Base-by-base conservation (phyloP, 768 basidiomycete genomes). In the Boletellus sp. region DNA sequence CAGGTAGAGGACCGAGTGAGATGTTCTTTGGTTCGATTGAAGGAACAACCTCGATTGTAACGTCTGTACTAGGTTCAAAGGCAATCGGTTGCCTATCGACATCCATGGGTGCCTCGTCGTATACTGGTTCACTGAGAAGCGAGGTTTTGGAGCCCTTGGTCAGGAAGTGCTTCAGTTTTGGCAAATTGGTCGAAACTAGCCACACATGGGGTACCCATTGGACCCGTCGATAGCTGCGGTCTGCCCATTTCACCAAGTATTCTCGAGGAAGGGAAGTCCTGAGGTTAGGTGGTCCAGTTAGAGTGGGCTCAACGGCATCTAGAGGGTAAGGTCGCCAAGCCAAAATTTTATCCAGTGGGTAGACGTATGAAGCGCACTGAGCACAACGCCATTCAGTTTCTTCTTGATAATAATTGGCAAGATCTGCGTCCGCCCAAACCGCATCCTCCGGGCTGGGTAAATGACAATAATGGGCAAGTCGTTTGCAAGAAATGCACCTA, bases 141-240 rank as follows among this genome's bases (percentile, higher is more conserved):
- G 83, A 74, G 13, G 93, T 78, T 60, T 79, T 83, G 1, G 87
- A 71, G 4, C 93, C 91, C 13, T 75, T 72, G 9, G 65, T 56
- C 34, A 94, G 71, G 69, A 95, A 97, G 63, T 89, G 79, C 56
- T 85, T 87, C 51, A 96, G 70, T 62, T 85, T 90, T 11, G 67
- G 61, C n/a, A 70, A 63, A 45, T 80, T 74, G n/a, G 79, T 83
- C 10, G 85, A 79, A 26, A 83, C 72, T 2, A 96, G 73, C 92
- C 92, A 97, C 74, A 87, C 83, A 59, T 97, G 94, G 26, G 92
- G 87, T 2, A 96, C 92, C 94, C 94, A 97, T 64, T 87, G 78
- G 11, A 80, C 71, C 37, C 86, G 80, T 46, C 87, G 74, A 66
- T 89, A 97, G 55, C 92, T 90, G 39, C 86, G 72, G 35, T 76